These are phyloP conservation scores for Mucor saturninus DNA, from an alignment of 371 early-diverging fungal genomes.

Conservation along the genomic window DNA sequence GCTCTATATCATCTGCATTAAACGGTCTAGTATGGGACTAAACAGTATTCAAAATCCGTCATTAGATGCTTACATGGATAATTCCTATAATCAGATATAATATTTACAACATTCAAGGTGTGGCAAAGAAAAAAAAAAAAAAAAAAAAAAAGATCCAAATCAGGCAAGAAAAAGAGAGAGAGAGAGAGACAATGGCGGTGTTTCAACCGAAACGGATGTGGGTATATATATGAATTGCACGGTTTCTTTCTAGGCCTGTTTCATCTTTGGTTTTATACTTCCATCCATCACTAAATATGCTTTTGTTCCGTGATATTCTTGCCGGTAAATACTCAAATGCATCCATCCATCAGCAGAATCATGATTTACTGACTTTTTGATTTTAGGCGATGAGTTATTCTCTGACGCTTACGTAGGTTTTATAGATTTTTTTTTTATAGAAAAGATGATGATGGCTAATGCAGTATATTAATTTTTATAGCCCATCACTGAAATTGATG, in stretches of 20 bases:
- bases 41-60: no score
- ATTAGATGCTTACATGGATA: no score
- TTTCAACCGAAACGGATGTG: no score
- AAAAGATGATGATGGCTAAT: not conserved
- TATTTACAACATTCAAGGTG: no score
- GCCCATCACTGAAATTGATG: constrained; percentile 70
- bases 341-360: constrained; percentile 2
- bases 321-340: constrained; percentile 32
- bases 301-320: constrained; percentile 54
- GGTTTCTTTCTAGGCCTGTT: not conserved
- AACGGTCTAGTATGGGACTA: no score
- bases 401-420: constrained; percentile 82
- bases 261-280: constrained; percentile 21
- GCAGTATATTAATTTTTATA: constrained; percentile 6
- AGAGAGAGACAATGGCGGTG: no score
- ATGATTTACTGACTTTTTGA: not conserved
- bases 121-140: no score
- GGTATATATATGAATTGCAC: no score
- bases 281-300: constrained; percentile 55
- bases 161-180: no score
- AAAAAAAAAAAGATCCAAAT: no score
- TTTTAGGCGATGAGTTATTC: constrained; percentile 86
- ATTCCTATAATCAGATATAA: no score
- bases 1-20: no score
- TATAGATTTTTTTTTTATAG: not conserved